phyloP scores from a whole-genome alignment of 2,329 filamentous ascomycete species.

The Shiraia bambusicola region DNA sequence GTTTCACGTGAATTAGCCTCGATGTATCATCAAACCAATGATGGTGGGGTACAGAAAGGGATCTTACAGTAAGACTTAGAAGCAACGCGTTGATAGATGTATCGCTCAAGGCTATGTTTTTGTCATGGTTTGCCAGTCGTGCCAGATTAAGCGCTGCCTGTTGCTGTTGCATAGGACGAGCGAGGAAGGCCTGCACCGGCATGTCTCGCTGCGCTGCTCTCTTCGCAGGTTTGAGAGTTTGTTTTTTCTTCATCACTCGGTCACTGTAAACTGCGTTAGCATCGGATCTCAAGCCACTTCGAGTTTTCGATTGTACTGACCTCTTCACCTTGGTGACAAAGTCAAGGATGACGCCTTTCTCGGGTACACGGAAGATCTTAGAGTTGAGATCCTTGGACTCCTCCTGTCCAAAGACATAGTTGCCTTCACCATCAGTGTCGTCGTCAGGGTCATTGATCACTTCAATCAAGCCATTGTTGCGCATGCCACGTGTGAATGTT shows the following conservation, averaged over 20 bases:
- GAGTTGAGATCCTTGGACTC: constrained; percentile 43
- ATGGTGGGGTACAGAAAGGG: constrained; percentile 24
- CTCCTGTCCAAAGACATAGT: constrained; percentile 46
- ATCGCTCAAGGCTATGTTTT: constrained; percentile 51
- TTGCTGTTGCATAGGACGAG: constrained; percentile 57
- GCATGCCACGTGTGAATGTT: constrained; percentile 61
- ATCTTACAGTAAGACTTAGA: constrained; percentile 64
- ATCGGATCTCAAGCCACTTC: constrained; percentile 3
- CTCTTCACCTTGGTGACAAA: constrained; percentile 65
- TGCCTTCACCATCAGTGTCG: constrained; percentile 45
- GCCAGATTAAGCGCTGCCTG: constrained; percentile 67
- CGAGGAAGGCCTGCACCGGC: constrained; percentile 31
- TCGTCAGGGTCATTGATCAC: constrained; percentile 48
- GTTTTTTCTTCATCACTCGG: constrained; percentile 24
- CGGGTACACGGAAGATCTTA: constrained; percentile 48
- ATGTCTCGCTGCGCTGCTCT: constrained; percentile 24
- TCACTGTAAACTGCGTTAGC: constrained; percentile 22
- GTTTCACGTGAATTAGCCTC: constrained; percentile 41
- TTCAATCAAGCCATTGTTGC: constrained; percentile 53
- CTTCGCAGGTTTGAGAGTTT: constrained; percentile 14
- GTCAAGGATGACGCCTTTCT: constrained; percentile 52
- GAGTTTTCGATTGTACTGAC: constrained; percentile 25
- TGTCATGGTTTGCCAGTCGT: constrained; percentile 56
- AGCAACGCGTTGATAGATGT: constrained; percentile 55
- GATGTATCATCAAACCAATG: constrained; percentile 30